Conservation (phyloP, 176 grass and related monocot genomes). For the Hyparrhenia diplandra region DNA sequence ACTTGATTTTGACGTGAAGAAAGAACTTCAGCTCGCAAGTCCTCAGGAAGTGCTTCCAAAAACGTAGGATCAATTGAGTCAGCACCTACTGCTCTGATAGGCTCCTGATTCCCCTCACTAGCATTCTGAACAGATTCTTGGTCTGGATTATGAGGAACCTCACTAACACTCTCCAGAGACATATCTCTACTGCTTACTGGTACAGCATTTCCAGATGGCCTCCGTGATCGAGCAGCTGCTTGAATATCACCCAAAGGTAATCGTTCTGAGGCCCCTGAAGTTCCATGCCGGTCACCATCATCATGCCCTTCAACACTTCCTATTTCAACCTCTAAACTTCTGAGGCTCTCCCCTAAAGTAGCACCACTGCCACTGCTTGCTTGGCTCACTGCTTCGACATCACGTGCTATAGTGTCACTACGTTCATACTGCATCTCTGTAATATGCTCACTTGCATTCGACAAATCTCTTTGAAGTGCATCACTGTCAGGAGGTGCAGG, state of each 20-base stretch:
- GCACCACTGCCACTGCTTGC: slow-evolving; percentile 98
- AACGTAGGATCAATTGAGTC: slow-evolving; percentile 96
- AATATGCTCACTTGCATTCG: slow-evolving; percentile 70
- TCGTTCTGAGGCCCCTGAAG: slow-evolving; percentile 56
- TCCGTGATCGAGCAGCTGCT: slow-evolving; percentile 47
- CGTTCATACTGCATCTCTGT: slow-evolving; percentile 91
- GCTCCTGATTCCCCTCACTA: slow-evolving; percentile 49
- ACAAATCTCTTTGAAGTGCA: slow-evolving; percentile 51
- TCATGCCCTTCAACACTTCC: slow-evolving; percentile 98
- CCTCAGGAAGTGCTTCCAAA: slow-evolving; percentile 97
- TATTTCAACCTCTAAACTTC: slow-evolving; percentile 97
- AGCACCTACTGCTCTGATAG: slow-evolving; percentile 39
- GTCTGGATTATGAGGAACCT: slow-evolving; percentile 61
- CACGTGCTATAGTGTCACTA: slow-evolving; percentile 61
- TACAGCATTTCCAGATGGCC: slow-evolving; percentile 45
- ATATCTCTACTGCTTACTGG: slow-evolving; percentile 50
- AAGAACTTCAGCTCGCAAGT: slow-evolving; percentile 91
- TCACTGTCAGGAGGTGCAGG: slow-evolving; percentile 42
- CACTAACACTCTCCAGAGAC: slow-evolving; percentile 79
- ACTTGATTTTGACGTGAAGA: slow-evolving; percentile 96
- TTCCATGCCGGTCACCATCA: slow-evolving; percentile 75
- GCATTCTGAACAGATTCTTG: slow-evolving; percentile 63
- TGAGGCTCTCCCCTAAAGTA: slow-evolving; percentile 89
- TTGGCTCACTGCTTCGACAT: slow-evolving; percentile 92
- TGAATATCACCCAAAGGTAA: slow-evolving; percentile 61